phyloP scores from a whole-genome alignment of 768 basidiomycete species.

The Obba rivulosa region DNA sequence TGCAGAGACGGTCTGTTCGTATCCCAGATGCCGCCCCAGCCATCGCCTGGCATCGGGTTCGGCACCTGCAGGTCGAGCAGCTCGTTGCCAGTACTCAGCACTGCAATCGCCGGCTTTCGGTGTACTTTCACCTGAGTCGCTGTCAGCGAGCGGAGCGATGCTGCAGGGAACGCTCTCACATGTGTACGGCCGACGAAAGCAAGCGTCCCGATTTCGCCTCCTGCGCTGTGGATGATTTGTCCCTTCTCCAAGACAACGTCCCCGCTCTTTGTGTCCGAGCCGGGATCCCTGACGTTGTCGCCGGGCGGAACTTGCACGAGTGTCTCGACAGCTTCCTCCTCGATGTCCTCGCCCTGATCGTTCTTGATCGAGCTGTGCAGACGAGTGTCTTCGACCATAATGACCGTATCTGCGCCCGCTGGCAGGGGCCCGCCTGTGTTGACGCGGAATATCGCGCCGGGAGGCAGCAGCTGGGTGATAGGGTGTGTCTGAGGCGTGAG shows the following conservation, averaged over 20 bases:
- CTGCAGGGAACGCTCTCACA: conserved; percentile 38
- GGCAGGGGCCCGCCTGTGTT: conserved; percentile 87
- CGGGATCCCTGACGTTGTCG: conserved; percentile 71
- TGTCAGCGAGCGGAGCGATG: neutral
- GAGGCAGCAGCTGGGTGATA: conserved; percentile 36
- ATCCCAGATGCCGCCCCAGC: conserved; percentile 77
- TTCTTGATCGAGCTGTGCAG: conserved; percentile 50
- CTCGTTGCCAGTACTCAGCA: conserved; percentile 87
- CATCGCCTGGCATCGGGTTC: conserved; percentile 25
- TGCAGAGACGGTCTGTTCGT: conserved; percentile 80
- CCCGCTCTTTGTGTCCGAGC: conserved; percentile 67
- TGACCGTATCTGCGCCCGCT: conserved; percentile 65
- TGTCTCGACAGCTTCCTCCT: conserved; percentile 69
- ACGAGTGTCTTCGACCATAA: conserved; percentile 92
- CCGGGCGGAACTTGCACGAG: conserved; percentile 53
- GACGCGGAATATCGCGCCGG: conserved; percentile 58
- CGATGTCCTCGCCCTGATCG: conserved; percentile 36
- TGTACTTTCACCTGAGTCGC: conserved; percentile 59
- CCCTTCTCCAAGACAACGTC: conserved; percentile 63
- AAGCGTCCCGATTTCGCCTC: conserved; percentile 82
- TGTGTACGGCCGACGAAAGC: conserved; percentile 71
- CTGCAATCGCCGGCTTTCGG: conserved; percentile 69
- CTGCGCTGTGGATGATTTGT: conserved; percentile 54
- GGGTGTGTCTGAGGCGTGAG: conserved; percentile 46
- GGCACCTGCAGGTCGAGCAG: conserved; percentile 54